Evolutionary conservation across 768 basidiomycete genomes (phyloP).

Genomic region (Boletus reticulatus): DNA sequence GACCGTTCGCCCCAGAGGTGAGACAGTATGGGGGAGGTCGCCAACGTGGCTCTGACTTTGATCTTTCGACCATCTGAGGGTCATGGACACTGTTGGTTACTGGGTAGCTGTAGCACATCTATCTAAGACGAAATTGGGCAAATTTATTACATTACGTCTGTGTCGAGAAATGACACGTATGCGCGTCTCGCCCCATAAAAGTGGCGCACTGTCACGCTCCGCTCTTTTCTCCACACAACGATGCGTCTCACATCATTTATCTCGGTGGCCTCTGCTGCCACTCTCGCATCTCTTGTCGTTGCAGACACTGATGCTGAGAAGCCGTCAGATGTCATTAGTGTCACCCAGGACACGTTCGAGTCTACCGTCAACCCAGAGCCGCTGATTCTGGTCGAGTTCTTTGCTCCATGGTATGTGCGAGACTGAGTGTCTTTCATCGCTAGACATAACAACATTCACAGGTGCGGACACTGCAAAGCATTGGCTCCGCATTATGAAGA

Average conservation of each 20-base stretch:
- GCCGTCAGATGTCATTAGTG: constrained; percentile 74
- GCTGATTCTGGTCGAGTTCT: constrained; percentile 92
- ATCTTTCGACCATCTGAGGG: constrained; percentile 39
- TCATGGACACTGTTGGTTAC: not conserved
- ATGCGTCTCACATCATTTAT: constrained; percentile 65
- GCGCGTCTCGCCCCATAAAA: constrained; percentile 25
- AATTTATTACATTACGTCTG: not conserved
- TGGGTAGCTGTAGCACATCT: not conserved
- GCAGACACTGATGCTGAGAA: constrained; percentile 42
- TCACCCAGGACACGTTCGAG: constrained; percentile 71
- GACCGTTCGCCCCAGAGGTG: constrained; percentile 48
- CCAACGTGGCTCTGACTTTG: constrained; percentile 69
- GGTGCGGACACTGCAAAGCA: constrained; percentile 97
- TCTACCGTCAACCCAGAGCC: constrained; percentile 60
- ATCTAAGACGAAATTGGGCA: not conserved
- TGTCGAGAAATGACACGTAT: constrained; percentile 30
- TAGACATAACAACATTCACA: constrained; percentile 23
- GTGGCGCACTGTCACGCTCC: not conserved
- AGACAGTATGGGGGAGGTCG: constrained; percentile 68
- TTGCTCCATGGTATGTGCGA: constrained; percentile 69
- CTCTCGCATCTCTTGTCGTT: constrained; percentile 51
- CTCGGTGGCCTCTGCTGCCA: constrained; percentile 49
- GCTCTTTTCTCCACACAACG: constrained; percentile 28
- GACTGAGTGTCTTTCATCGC: not conserved
- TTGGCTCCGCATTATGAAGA: constrained; percentile 92